Evolutionary conservation across 1,284 basidiomycete genomes (phyloP), one percentile per base, ranked within the genome.

Genomic region (Hemileccinum hortonii): DNA sequence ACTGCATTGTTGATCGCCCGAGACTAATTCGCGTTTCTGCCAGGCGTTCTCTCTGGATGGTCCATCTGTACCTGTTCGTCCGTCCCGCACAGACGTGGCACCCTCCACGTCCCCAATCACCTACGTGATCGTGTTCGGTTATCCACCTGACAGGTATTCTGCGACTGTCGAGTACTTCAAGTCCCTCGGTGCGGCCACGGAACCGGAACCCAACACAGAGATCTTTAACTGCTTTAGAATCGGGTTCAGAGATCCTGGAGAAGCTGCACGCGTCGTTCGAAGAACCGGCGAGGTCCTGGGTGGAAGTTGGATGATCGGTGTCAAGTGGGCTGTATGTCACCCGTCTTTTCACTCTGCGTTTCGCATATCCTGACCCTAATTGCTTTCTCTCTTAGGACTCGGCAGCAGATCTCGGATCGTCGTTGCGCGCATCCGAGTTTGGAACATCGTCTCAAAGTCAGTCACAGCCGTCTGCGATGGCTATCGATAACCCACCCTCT

Each of bases 231-330:
- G 84, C 63, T 90, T 90, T 67, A 76, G 77, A 49, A 83, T 90
- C 44, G 86, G 87, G 3, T 92, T 85, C 61, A 69, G 72, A 38
- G 81, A 88, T 56, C 74, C 82, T 11, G 81, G 79, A 29, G 86
- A 90, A 49, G 90, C 90, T 0, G 69, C 87, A 55, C 74, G 90
- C 12, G 88, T 90, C 2, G 81, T 90, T 14, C 73, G 86, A 45
- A 87, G 87, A 70, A 92, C 86, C 57, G 90, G 90, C 1, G 90
- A 92, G 43, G 71, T 90, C 1, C 63, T 92, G 14, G 74, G 79
- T 18, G 87, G 88, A 3, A 78, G 75, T 44, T 89, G 83, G 78
- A 92, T 92, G 88, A 73, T 92, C 40, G 90, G 90, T 9, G 82
- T 81, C 44, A 92, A 91, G 71, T 88, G 84, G 84, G 84, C 84